Conservation (phyloP, 1,139 yeast genomes). For the Hemisphaericaspora subhashii region DNA sequence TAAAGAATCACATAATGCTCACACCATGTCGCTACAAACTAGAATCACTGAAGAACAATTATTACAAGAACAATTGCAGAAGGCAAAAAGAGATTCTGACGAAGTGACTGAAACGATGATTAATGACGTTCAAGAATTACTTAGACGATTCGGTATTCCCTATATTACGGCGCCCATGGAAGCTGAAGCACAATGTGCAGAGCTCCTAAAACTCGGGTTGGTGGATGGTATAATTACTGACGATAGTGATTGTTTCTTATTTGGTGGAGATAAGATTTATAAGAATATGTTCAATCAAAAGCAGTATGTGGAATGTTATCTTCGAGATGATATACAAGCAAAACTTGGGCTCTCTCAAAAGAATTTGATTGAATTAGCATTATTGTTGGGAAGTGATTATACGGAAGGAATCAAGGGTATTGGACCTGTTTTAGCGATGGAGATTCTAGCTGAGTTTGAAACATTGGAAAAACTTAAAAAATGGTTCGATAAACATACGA, state of each 20-base stretch:
- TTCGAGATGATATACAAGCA: slow-evolving; percentile 54
- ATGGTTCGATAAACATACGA: slow-evolving; percentile 40
- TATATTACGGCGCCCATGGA: slow-evolving; percentile 96
- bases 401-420: slow-evolving; percentile 89
- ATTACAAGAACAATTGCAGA: slow-evolving; percentile 58
- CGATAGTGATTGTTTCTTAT: slow-evolving; percentile 94
- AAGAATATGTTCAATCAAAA: slow-evolving; percentile 95
- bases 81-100: slow-evolving; percentile 83
- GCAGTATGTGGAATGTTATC: slow-evolving; percentile 86
- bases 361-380: slow-evolving; percentile 74
- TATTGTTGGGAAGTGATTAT: slow-evolving; percentile 88
- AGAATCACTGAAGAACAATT: slow-evolving; percentile 52
- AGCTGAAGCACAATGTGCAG: slow-evolving; percentile 98
- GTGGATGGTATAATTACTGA: slow-evolving; percentile 97
- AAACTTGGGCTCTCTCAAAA: slow-evolving; percentile 66
- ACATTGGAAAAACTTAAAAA: slow-evolving; percentile 31
- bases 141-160: slow-evolving; percentile 89
- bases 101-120: slow-evolving; percentile 88
- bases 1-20: slow-evolving; percentile 26
- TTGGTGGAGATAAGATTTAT: slow-evolving; percentile 85
- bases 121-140: slow-evolving; percentile 82
- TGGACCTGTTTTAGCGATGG: slow-evolving; percentile 93
- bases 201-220: slow-evolving; percentile 57
- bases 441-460: slow-evolving; percentile 86
- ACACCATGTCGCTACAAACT: slow-evolving; percentile 26